Percentiles rank a stretch among this genome's conserved stretches.
Conservation (phyloP, 2,329 filamentous ascomycete genomes). For the Curvularia sp. region DNA sequence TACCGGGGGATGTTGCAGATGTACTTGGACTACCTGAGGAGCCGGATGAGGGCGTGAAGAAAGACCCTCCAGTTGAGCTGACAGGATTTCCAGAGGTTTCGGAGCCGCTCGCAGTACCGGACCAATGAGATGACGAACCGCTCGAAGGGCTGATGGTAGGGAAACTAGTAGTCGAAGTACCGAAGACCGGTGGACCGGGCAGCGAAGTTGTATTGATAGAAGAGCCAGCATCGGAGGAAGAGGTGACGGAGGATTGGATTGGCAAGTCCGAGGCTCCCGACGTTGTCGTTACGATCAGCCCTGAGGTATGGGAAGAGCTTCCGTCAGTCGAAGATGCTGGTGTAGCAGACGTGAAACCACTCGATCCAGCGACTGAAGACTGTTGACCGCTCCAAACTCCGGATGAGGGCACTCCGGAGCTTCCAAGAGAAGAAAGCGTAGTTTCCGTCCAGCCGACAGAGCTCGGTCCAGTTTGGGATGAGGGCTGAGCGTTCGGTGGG, state of each 20-base stretch:
- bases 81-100: not conserved
- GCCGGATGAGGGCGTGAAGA: not conserved
- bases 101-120: not conserved
- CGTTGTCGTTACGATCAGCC: not conserved
- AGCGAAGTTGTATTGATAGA: not conserved
- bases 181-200: not conserved
- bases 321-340: not conserved
- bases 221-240: not conserved
- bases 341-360: not conserved
- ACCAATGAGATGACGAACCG: not conserved
- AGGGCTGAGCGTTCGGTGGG: not conserved
- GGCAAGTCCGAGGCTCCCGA: not conserved
- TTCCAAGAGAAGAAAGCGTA: not conserved
- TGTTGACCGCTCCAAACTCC: not conserved
- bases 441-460: not conserved
- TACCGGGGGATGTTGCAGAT: not conserved
- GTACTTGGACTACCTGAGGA: not conserved
- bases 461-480: constrained; percentile 1
- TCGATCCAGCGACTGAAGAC: not conserved
- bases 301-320: not conserved
- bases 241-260: not conserved
- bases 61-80: not conserved
- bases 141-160: not conserved
- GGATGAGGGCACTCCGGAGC: not conserved
- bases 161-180: not conserved